Conservation (phyloP, 1,139 yeast genomes). For the Nakaseomyces bracarensis region DNA sequence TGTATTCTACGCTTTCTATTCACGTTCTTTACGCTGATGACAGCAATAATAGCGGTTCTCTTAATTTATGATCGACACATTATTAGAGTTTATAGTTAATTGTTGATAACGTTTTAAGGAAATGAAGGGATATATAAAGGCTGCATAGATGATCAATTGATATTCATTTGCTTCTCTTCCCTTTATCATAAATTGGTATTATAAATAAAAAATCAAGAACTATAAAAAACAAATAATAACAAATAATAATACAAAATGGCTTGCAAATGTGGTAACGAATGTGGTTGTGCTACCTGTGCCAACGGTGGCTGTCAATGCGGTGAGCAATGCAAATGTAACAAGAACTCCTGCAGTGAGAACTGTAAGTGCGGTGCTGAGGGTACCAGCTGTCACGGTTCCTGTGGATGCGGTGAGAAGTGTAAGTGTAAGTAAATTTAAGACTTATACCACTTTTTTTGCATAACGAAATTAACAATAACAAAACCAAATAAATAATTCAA, state of each 20-base stretch:
- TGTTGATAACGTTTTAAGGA: no score
- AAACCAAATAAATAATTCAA: background rate
- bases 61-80: no score
- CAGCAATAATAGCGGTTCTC: no score
- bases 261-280: conserved; percentile 10
- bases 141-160: no score
- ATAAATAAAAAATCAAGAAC: background rate
- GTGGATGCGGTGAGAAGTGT: conserved; percentile 5
- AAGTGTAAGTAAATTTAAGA: conserved; percentile 4
- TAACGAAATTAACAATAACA: no score
- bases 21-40: no score
- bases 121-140: no score
- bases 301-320: conserved; percentile 8
- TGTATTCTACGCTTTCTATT: no score
- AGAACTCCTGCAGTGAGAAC: conserved; percentile 8
- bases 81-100: no score
- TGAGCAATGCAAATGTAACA: conserved; percentile 10
- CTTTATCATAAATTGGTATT: no score
- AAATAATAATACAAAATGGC: conserved; percentile 4
- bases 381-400: conserved; percentile 2
- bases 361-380: conserved; percentile 6
- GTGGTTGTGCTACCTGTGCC: conserved; percentile 8
- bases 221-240: background rate
- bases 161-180: no score
- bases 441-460: no score